These are phyloP conservation scores for Lentinula boryana DNA, from an alignment of 768 basidiomycete genomes.

Conservation along the genomic window DNA sequence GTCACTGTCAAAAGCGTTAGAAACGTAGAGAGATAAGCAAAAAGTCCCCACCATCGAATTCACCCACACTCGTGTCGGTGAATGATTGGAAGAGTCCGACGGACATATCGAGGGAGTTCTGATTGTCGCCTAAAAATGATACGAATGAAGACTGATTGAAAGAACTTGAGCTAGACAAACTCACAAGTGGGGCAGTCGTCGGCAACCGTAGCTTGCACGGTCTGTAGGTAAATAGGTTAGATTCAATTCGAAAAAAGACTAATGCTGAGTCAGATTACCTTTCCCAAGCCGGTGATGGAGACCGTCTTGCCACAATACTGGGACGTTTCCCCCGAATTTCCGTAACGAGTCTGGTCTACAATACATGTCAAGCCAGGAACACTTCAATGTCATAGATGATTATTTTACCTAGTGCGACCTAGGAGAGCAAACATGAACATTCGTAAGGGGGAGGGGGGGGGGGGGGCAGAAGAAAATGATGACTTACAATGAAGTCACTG, in stretches of 20 bases:
- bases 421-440: neutral
- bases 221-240: conserved; percentile 13
- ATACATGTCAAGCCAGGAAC: neutral
- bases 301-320: conserved; percentile 62
- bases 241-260: neutral
- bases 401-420: conserved; percentile 54
- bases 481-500: conserved; percentile 19
- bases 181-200: conserved; percentile 75
- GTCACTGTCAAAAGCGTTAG: neutral
- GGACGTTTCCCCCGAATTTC: conserved; percentile 38
- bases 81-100: conserved; percentile 58
- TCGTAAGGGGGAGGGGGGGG: neutral
- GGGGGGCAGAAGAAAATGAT: neutral
- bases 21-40: neutral
- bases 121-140: conserved; percentile 29
- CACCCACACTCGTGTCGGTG: conserved; percentile 42
- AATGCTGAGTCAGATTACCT: conserved; percentile 20
- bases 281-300: conserved; percentile 51
- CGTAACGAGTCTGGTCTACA: conserved; percentile 48
- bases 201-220: conserved; percentile 60
- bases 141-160: neutral
- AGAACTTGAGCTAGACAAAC: neutral
- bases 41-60: conserved; percentile 43
- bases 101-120: conserved; percentile 74
- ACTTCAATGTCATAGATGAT: neutral